Evolutionary conservation across 805 yeast species (phyloP).

Genomic region (Crinitomyces ghanaensis): DNA sequence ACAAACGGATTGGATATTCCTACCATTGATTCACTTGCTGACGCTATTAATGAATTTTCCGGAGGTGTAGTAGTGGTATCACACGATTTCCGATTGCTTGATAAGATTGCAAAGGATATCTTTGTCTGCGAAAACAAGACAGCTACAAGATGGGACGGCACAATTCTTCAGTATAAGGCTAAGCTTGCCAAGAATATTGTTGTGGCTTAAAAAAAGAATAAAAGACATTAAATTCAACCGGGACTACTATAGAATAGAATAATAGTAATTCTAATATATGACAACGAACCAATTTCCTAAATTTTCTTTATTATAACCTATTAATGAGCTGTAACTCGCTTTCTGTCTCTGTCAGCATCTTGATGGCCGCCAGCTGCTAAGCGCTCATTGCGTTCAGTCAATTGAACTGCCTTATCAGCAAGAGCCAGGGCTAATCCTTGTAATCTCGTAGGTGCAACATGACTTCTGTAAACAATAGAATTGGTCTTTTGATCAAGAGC

Average conservation of each 20-base stretch:
- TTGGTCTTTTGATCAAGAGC: constrained; percentile 55
- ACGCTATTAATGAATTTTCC: constrained; percentile 83
- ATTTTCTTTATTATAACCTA: too few relatives aligned
- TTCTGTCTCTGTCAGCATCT: constrained; percentile 6
- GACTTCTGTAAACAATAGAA: constrained; percentile 57
- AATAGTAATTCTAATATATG: too few relatives aligned
- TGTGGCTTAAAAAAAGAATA: too few relatives aligned
- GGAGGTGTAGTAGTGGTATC: constrained; percentile 99
- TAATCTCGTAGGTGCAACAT: constrained; percentile 69
- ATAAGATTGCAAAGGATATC: constrained; percentile 94
- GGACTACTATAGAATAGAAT: too few relatives aligned
- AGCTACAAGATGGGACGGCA: constrained; percentile 93
- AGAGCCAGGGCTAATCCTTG: constrained; percentile 80
- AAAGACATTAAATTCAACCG: too few relatives aligned
- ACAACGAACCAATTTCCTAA: too few relatives aligned
- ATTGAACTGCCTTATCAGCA: constrained; percentile 67
- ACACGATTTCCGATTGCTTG: constrained; percentile 96
- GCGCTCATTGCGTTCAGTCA: constrained; percentile 78
- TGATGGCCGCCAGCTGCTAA: constrained; percentile 67
- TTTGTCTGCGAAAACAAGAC: constrained; percentile 92
- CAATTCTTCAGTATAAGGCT: constrained; percentile 85
- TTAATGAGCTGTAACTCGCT: too few relatives aligned
- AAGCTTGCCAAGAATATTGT: constrained; percentile 77
- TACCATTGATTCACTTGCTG: constrained; percentile 95
- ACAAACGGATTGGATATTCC: constrained; percentile 98